phyloP scores from a whole-genome alignment of 2,329 filamentous ascomycete genomes.

The Colletotrichum sp. region DNA sequence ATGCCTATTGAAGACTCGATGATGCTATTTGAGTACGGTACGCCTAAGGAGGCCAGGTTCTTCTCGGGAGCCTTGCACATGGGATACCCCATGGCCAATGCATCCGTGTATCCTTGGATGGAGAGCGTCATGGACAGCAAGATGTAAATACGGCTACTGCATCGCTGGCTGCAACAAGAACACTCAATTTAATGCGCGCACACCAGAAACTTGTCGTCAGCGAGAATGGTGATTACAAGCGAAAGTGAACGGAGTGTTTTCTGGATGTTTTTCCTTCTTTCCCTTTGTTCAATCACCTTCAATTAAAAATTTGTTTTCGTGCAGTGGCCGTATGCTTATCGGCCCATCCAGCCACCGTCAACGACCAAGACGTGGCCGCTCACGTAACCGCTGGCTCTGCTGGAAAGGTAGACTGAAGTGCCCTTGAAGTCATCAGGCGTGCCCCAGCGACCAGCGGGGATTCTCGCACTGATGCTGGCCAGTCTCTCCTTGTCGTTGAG shows the following conservation, averaged over 20 bases:
- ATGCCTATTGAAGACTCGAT: slow-evolving; percentile 74
- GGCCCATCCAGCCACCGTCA: slow-evolving; percentile 93
- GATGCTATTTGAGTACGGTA: slow-evolving; percentile 68
- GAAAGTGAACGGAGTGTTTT: too few relatives aligned
- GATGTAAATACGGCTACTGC: background rate
- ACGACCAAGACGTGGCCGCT: slow-evolving; percentile 83
- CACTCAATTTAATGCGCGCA: too few relatives aligned
- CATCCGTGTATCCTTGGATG: slow-evolving; percentile 66
- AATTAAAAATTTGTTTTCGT: background rate
- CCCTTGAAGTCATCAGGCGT: slow-evolving; percentile 88
- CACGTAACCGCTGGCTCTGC: slow-evolving; percentile 79
- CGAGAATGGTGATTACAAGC: background rate
- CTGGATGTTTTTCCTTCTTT: background rate
- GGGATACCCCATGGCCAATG: slow-evolving; percentile 69
- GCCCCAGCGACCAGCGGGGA: slow-evolving; percentile 86
- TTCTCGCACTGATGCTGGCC: slow-evolving; percentile 77
- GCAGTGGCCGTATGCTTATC: slow-evolving; percentile 52
- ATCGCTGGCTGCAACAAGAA: background rate
- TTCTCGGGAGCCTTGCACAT: slow-evolving; percentile 68
- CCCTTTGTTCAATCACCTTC: background rate
- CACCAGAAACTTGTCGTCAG: background rate
- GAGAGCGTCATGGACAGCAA: slow-evolving; percentile 53
- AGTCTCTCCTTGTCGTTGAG: slow-evolving; percentile 74
- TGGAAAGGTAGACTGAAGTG: slow-evolving; percentile 77
- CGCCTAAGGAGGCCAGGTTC: slow-evolving; percentile 68